Conservation (phyloP, 805 yeast species). For the Spathaspora arborariae region DNA sequence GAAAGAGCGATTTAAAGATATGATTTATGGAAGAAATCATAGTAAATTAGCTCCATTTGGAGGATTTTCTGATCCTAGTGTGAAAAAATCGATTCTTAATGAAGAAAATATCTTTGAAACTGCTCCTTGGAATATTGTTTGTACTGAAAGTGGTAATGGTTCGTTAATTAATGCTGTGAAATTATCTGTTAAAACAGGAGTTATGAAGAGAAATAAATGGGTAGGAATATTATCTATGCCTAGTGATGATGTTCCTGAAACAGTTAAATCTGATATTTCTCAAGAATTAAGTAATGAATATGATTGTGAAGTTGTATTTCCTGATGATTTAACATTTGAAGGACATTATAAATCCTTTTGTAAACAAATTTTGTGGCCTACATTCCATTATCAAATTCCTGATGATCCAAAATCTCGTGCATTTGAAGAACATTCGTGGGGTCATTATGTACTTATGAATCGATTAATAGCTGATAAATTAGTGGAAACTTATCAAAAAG, state of each 20-base stretch:
- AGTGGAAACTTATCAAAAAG: slow-evolving; percentile 50
- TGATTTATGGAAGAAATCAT: slow-evolving; percentile 22
- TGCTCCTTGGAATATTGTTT: slow-evolving; percentile 72
- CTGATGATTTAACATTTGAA: slow-evolving; percentile 75
- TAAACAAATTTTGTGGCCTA: slow-evolving; percentile 95
- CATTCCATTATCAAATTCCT: slow-evolving; percentile 88
- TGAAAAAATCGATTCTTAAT: slow-evolving; percentile 41
- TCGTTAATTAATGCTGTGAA: slow-evolving; percentile 82
- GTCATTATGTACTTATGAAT: slow-evolving; percentile 71
- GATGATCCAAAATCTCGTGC: slow-evolving; percentile 93
- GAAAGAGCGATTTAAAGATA: slow-evolving; percentile 23
- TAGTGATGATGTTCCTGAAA: slow-evolving; percentile 68
- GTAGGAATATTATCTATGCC: slow-evolving; percentile 93
- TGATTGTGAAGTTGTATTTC: slow-evolving; percentile 61
- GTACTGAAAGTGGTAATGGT: slow-evolving; percentile 77
- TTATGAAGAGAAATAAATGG: slow-evolving; percentile 52
- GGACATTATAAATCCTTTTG: slow-evolving; percentile 92
- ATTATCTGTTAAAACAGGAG: slow-evolving; percentile 42
- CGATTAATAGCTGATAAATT: slow-evolving; percentile 76
- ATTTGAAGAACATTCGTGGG: slow-evolving; percentile 95
- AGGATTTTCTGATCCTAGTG: slow-evolving; percentile 65
- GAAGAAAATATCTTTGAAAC: slow-evolving; percentile 47
- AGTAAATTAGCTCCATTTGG: slow-evolving; percentile 60
- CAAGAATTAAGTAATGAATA: slow-evolving; percentile 44
- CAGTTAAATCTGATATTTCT: slow-evolving; percentile 53